These are phyloP conservation scores for Polyporus arcularius DNA, from an alignment of 768 basidiomycete species.

Conservation along the genomic window DNA sequence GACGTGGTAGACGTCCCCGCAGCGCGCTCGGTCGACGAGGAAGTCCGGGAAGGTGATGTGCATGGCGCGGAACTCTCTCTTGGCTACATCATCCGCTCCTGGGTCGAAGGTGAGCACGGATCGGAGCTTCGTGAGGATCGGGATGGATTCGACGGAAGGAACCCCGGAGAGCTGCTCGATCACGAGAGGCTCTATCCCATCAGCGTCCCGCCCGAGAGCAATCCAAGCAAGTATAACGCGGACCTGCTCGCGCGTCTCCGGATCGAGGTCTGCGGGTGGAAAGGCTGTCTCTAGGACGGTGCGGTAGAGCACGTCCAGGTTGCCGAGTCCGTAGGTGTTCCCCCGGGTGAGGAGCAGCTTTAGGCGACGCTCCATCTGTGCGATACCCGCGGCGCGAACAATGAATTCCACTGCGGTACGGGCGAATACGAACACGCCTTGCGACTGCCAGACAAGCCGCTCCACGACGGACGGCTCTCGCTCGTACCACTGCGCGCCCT, in stretches of 20 bases:
- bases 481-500: not conserved
- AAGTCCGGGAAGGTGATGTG: conserved; percentile 2
- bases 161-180: not conserved
- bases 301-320: conserved; percentile 1
- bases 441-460: not conserved
- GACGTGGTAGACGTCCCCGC: not conserved
- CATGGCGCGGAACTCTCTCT: not conserved
- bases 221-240: not conserved
- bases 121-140: not conserved
- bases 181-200: not conserved
- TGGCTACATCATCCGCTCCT: not conserved
- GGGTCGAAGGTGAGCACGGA: not conserved
- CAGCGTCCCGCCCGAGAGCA: not conserved
- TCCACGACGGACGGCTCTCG: not conserved
- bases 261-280: not conserved
- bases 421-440: not conserved
- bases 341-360: not conserved
- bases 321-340: not conserved
- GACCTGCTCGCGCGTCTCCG: not conserved
- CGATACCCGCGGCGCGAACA: too few relatives aligned
- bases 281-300: not conserved
- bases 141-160: not conserved
- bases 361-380: not conserved
- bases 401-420: not conserved
- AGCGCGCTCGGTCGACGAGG: conserved; percentile 1